These are phyloP conservation scores for Gilbertella persicaria DNA, from an alignment of 371 early-diverging fungal species.

Conservation along the genomic window DNA sequence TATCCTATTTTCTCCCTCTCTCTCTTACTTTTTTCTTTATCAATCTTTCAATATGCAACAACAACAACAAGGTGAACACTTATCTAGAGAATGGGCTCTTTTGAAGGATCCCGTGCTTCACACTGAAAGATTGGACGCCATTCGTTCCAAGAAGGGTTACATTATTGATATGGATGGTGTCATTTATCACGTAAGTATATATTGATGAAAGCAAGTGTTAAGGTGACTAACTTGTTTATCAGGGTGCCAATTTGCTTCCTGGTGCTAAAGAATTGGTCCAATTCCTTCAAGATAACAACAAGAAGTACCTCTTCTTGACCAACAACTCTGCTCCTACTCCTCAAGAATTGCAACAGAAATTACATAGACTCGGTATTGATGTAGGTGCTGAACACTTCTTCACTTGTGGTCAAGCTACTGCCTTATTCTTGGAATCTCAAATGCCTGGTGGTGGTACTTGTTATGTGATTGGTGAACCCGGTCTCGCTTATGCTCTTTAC, in stretches of 20 bases:
- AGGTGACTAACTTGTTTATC: constrained; percentile 1
- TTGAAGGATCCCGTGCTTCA: constrained; percentile 42
- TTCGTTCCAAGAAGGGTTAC: constrained; percentile 62
- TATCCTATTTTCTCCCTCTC: neutral
- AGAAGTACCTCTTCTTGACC: constrained; percentile 67
- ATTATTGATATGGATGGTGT: constrained; percentile 74
- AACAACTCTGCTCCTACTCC: constrained; percentile 73
- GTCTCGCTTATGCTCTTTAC: constrained; percentile 64
- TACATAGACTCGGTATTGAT: constrained; percentile 60
- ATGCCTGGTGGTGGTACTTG: constrained; percentile 58
- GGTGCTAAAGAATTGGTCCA: constrained; percentile 67
- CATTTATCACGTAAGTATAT: constrained; percentile 57
- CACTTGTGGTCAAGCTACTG: constrained; percentile 66
- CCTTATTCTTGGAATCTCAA: constrained; percentile 59
- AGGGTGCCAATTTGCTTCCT: constrained; percentile 54
- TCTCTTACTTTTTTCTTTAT: neutral
- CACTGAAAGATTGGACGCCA: constrained; percentile 47
- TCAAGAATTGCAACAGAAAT: constrained; percentile 62
- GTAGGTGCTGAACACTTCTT: constrained; percentile 61
- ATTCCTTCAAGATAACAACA: constrained; percentile 59
- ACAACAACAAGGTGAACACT: constrained; percentile 11
- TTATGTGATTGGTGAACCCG: constrained; percentile 69
- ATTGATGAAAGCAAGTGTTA: neutral
- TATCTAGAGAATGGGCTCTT: constrained; percentile 40
- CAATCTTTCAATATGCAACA: constrained; percentile 2